Evolutionary conservation across 2,329 filamentous ascomycete genomes (phyloP), one percentile per base, ranked within the genome.

Genomic region (Fusarium euwallaceae): DNA sequence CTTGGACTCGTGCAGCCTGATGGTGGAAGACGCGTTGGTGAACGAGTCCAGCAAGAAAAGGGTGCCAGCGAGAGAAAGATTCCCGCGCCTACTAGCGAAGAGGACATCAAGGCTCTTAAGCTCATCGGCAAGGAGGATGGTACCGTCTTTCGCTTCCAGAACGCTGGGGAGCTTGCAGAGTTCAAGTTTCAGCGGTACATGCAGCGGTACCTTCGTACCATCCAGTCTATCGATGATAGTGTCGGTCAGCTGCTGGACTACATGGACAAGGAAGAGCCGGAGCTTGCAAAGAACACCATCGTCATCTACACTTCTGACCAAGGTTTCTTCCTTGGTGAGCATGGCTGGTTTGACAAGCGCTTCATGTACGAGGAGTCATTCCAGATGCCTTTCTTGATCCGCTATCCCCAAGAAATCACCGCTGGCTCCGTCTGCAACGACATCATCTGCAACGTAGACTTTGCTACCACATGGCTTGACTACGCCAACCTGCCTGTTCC

Each of bases 131-230:
- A 86, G 63, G 84, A 87, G 17, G 82, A 83, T 6, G 87, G 85
- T 1, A 81, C 80, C 1, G 80, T 84, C 2, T 89, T 88, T 76
- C 85, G 81, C 0, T 89, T 89, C 74, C 69, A 80, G 20, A 83
- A 76, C 0, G 56, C 73, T 6, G 76, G 78, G 1, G 85, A 88
- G 67, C 82, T 89, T 1, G 82, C 84, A 11, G 83, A 87, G 66
- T 89, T 88, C 82, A 89, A 89, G 78, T 89, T 86, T 73, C 87
- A 89, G 79, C 82, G 88, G 2, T 90, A 89, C 72, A 88, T 89
- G 86, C 85, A 88, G 79, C 83, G 87, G 4, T 89, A 90, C 64
- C 81, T 89, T 3, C 86, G 87, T 3, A 86, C 84, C 0, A 87
- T 89, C 48, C 86, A 88, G 72, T 82, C 81, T 32, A 84, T 89